Base-by-base conservation (phyloP, 805 yeast species). In the Pichia deserticola region DNA sequence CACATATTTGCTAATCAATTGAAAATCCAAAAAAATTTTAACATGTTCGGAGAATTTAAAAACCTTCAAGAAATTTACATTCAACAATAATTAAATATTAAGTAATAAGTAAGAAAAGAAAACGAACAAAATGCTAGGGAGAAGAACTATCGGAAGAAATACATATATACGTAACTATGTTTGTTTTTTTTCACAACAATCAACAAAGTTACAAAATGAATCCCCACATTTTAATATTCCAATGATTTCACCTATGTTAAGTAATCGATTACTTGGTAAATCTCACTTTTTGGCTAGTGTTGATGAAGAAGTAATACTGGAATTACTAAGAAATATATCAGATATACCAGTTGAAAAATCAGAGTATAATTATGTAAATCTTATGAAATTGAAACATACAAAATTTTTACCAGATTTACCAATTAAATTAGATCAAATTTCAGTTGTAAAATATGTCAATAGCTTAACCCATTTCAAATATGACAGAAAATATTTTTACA, bases 231-330 rank as follows among this genome's bases (percentile, higher is more conserved):
- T 36, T 3, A 42, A 39, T 29, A 40, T 49, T 7, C 51, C 51
- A 29, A 15, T 49, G 36, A 49, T 45, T 34, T 44, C 51, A 5
- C 51, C 51, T 12, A 13, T 49, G 20, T 25, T 49, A 5, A 45
- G 36, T 33, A 45, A 49, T 36, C 25, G 51, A 36, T 20, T 49
- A 41, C 41, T 49, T 10, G 51, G 51, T 8, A 49, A 49, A 44
- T 32, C 44, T 10, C 48, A 44, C n/a, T 44, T 49, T 20, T 20
- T 34, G 30, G 36, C 51, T 8, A 49, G 37, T 40, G 45, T 53
- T n/a, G 53, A 55, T 39, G 47, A 59, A 40, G 56, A 51, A 5
- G 51, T 54, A 1, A 54, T 63, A 41, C 38, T 63, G n/a, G 58
- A 59, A 32, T 45, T 56, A n/a, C 44, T 63, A n/a, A 53, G 47